Percentiles rank a stretch among this genome's conserved stretches.
Evolutionary conservation across 1,284 basidiomycete genomes (phyloP).

Genomic region (Leccinum holopus): DNA sequence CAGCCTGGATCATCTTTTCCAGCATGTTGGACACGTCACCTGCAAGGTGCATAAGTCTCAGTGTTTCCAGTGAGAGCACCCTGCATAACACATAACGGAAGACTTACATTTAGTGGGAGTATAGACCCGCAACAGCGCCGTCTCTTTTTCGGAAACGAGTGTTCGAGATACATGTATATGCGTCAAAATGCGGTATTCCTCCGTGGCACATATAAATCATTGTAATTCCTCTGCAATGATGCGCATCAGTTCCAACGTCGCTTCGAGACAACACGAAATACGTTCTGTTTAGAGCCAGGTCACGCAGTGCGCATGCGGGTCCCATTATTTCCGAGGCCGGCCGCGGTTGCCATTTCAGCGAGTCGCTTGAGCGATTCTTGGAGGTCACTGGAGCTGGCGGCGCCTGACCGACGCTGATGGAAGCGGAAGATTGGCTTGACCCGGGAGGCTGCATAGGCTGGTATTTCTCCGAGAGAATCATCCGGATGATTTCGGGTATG

Average conservation of each 20-base stretch:
- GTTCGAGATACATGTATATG: conserved; percentile 15
- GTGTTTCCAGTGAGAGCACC: neutral
- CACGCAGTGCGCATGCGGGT: conserved; percentile 4
- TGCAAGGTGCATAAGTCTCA: neutral
- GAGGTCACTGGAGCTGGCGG: neutral
- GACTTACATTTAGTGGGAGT: conserved; percentile 22
- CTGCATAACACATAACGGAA: neutral
- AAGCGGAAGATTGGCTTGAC: neutral
- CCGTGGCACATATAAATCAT: neutral
- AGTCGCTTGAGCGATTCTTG: neutral
- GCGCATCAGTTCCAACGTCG: neutral
- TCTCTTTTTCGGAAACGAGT: conserved; percentile 20
- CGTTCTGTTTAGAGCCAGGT: neutral
- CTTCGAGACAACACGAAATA: neutral
- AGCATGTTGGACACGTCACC: conserved; percentile 23
- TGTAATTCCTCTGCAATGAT: conserved; percentile 16
- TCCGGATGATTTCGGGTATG: conserved; percentile 16
- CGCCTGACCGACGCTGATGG: neutral
- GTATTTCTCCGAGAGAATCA: conserved; percentile 20
- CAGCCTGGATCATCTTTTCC: neutral
- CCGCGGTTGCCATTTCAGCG: neutral
- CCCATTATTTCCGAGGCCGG: conserved; percentile 26
- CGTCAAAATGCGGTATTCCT: conserved; percentile 20
- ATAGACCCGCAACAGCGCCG: conserved; percentile 12
- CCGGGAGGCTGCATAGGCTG: neutral